Conservation (phyloP, 2,329 filamentous ascomycete species). For the Cladosporium colombiae region DNA sequence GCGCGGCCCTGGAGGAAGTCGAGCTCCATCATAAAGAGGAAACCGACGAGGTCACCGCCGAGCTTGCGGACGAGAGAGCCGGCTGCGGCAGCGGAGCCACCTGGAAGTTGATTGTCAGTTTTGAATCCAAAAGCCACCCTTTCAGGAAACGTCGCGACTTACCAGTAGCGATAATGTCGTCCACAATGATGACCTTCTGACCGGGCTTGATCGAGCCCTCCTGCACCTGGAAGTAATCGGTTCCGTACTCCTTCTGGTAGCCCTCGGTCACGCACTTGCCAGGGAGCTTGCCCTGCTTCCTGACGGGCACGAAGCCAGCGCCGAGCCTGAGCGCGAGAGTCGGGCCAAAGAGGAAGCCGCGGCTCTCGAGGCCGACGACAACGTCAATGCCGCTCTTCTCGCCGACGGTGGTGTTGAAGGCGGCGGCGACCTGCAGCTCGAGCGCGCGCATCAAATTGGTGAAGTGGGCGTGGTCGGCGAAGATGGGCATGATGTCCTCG, state of each 20-base stretch:
- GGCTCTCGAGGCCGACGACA: slow-evolving; percentile 87
- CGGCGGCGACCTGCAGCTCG: slow-evolving; percentile 74
- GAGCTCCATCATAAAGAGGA: slow-evolving; percentile 93
- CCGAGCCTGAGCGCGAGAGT: slow-evolving; percentile 80
- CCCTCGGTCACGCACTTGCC: slow-evolving; percentile 81
- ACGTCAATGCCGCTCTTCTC: slow-evolving; percentile 63
- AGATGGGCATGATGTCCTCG: slow-evolving; percentile 96
- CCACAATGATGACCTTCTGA: slow-evolving; percentile 88
- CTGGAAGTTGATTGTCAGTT: slow-evolving; percentile 49
- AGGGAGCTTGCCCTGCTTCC: slow-evolving; percentile 94
- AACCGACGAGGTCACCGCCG: slow-evolving; percentile 82
- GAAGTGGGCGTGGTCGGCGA: slow-evolving; percentile 75
- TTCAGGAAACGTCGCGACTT: slow-evolving; percentile 42
- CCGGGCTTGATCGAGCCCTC: slow-evolving; percentile 78
- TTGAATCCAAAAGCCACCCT: neutral
- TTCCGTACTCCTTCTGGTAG: slow-evolving; percentile 95
- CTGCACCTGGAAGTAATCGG: slow-evolving; percentile 96
- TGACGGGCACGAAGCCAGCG: slow-evolving; percentile 85
- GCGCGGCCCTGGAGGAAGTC: slow-evolving; percentile 88
- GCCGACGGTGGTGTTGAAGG: slow-evolving; percentile 48
- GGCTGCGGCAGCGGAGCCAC: slow-evolving; percentile 86
- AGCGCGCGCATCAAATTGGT: slow-evolving; percentile 77
- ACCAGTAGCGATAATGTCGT: slow-evolving; percentile 99
- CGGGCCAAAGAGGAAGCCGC: slow-evolving; percentile 94
- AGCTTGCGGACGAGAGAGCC: slow-evolving; percentile 83